Percentiles rank a stretch among this genome's conserved stretches.
phyloP scores from a whole-genome alignment of 371 early-diverging fungal species.

The Funneliformis caledonium region DNA sequence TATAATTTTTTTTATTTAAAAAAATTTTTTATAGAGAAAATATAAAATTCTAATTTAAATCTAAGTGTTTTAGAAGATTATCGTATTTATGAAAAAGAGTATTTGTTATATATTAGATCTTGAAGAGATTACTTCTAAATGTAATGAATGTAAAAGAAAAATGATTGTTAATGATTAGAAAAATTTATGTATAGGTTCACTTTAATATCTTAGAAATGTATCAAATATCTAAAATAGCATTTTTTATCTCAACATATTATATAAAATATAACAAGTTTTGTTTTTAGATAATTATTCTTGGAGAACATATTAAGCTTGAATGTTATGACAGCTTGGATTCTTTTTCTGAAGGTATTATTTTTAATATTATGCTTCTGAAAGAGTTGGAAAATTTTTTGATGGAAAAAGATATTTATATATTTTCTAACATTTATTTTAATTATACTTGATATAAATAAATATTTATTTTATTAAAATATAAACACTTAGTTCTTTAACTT shows the following conservation, averaged over 20 bases:
- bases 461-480: conserved; percentile 43
- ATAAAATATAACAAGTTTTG: no score
- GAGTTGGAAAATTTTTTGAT: conserved; percentile 99
- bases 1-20: no score
- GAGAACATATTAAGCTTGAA: conserved; percentile 99
- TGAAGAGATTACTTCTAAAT: conserved; percentile 70
- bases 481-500: conserved; percentile 98
- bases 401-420: conserved; percentile 88
- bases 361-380: conserved; percentile 99
- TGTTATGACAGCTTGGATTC: conserved; percentile 99
- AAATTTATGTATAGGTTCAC: conserved; percentile 98
- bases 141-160: conserved; percentile 77
- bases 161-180: conserved; percentile 80
- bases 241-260: no score
- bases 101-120: conserved; percentile 75
- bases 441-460: not conserved
- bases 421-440: not conserved
- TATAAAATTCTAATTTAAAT: conserved; percentile 84
- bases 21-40: conserved; percentile 65
- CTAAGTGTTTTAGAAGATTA: conserved; percentile 90
- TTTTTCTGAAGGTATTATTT: conserved; percentile 98
- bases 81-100: conserved; percentile 76
- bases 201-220: conserved; percentile 98
- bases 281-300: conserved; percentile 96
- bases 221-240: conserved; percentile 60